A percentile compares a stretch with the other conserved stretches of the same genome.
phyloP scores from a whole-genome alignment of 2,329 filamentous ascomycete genomes.

The Penicillium sp. region DNA sequence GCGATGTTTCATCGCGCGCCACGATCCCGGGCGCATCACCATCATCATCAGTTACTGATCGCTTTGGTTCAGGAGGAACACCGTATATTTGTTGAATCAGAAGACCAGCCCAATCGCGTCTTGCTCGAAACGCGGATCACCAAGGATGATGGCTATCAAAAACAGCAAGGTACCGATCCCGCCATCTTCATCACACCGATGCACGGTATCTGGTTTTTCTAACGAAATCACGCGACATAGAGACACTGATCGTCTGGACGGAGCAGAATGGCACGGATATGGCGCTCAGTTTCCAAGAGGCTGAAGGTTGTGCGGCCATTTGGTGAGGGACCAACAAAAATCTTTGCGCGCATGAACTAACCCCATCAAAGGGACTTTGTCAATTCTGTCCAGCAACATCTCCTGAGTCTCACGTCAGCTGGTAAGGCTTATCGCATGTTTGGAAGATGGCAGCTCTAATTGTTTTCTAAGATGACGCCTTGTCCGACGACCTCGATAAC shows the following conservation, averaged over 20 bases:
- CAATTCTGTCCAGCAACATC: conserved; percentile 74
- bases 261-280: conserved; percentile 89
- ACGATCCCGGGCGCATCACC: conserved; percentile 4
- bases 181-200: conserved; percentile 24
- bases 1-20: conserved; percentile 18
- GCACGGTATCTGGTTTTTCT: conserved; percentile 7
- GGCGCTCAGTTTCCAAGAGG: conserved; percentile 97
- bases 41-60: conserved; percentile 2
- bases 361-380: conserved; percentile 74
- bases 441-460: conserved; percentile 4
- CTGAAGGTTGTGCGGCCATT: conserved; percentile 87
- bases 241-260: conserved; percentile 98
- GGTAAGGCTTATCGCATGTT: conserved; percentile 49
- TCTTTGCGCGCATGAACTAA: conserved; percentile 17
- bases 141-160: conserved; percentile 95
- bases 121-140: conserved; percentile 86
- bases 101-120: conserved; percentile 81
- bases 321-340: conserved; percentile 59
- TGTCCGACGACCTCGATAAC: conserved; percentile 84
- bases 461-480: conserved; percentile 65
- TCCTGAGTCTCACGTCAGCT: conserved; percentile 60
- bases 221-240: conserved; percentile 49
- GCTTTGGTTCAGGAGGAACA: conserved; percentile 65
- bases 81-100: conserved; percentile 85
- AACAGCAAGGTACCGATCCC: conserved; percentile 75